Base-by-base conservation (phyloP, 2,329 filamentous ascomycete species). In the Phaeosphaeria sp. region DNA sequence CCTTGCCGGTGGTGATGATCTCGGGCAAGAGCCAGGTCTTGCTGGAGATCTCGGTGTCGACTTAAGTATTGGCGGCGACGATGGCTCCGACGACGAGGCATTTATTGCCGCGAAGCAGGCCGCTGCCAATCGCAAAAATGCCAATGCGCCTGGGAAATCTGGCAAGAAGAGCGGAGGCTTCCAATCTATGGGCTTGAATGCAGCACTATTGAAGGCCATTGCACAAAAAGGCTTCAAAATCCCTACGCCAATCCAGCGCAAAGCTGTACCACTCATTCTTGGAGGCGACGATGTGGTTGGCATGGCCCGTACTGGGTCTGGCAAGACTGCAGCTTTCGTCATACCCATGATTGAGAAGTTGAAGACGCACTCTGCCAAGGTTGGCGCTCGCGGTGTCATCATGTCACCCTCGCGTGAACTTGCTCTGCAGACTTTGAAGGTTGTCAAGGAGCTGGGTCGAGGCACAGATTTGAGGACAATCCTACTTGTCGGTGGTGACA, bases 231-330 rank as follows among this genome's bases (percentile, higher is more conserved):
- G 95, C 17, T 99, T 97, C 79, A 92, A 91, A 0, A 92, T 98
- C 2, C 96, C 96, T 3, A 99, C 95, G 0, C 95, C 95, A 0
- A 99, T 99, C 77, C 95, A 99, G 81, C 88, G 95, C 67, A 98
- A 98, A 79, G 92, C 95, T 1, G 97, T 99, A 48, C 96, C 95
- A 3, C 83, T 98, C 54, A 88, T 99, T 54, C 83, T 98, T 67
- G 91, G 96, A 60, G 87, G 90, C 53, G 91, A 93, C 79, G 95
- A 99, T 84, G 91, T 98, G n/a, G 94, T 99, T 22, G 96, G 93
- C 65, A 99, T 99, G 95, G 95, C 95, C 7, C 86, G 96, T 65
- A 99, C 96, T n/a, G 95, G 95, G 75, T 98, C 93, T 20, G 95
- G 95, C 81, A 99, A 99, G 82, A 99, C 96, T 1, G 95, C 93